Evolutionary conservation across 805 yeast genomes (phyloP), one percentile per base, ranked within the genome.

Genomic region (Cyberlindnera saturnus): DNA sequence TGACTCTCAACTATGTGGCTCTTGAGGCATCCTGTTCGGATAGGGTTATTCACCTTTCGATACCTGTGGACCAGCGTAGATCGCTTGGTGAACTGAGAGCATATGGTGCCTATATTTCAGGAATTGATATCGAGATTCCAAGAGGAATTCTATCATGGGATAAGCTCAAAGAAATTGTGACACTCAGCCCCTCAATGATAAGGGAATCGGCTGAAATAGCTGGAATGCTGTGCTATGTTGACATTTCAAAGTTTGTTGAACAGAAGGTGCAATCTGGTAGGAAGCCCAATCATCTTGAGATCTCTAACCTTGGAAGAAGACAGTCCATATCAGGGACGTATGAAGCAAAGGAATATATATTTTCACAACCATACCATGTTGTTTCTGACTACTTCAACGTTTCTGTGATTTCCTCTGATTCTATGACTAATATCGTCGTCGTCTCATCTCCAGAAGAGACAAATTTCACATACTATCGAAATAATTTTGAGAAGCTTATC

Each of bases 231-330:
- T 29, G 17, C 8, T 44, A 38, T 17, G 37, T 44, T 9, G 33
- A 40, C 15, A 28, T 40, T 5, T 39, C 34, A n/a, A 31, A 32
- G 17, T 44, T 15, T 19, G 33, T 44, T 11, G 32, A 37, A 11
- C 23, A 14, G 1, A 17, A 11, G 13, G 34, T 40, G 7, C 9
- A 16, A 6, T n/a, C 16, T 9, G 16, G 30, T 4, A 36, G 39
- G 6, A 26, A 30, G 8, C 5, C 30, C 8, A 35, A 29, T 14
- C 14, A 11, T 3, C 14, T 44, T 14, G 51, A 44, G 40, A 40
- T 47, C 14, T 47, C 51, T n/a, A 47, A 47, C 26, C 16, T 47
- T 18, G 51, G 51, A 13, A 19, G 29, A 14, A 34, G 48, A n/a
- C 26, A 19, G 6, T 16, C 2, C 3, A 30, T 29, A 9, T 14